Base-by-base conservation (phyloP, 2,329 filamentous ascomycete genomes). In the Periconia digitata region DNA sequence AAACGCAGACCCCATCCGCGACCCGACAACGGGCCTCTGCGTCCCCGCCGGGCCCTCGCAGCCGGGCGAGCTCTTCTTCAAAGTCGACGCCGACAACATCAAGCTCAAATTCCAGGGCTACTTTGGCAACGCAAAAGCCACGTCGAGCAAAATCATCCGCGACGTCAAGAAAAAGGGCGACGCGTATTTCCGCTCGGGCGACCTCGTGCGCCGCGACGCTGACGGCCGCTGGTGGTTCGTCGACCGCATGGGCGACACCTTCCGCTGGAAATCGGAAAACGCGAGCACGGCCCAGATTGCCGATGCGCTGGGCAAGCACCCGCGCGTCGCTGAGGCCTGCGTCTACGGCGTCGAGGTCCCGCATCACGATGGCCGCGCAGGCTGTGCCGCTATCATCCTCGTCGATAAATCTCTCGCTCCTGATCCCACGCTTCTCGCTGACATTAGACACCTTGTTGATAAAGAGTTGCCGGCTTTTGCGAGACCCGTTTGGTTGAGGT, bases 31-130 rank as follows among this genome's bases (percentile, higher is more conserved):
- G 0, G 85, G 86, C 0, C 85, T 89, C 42, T 87, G 82, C 1
- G 70, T 73, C 18, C 77, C 85, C n/a, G 76, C 79, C 35, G 71
- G 81, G 0, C 85, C 84, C 60, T 80, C 83, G 13, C 76, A 83
- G 32, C 85, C 87, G 1, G 88, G 88, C 12, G 88, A 92, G 70
- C 83, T 92, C 3, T 71, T 92, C n/a, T 66, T 58, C 44, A 63
- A 62, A 15, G 59, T 71, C 16, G 67, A 71, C 24, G 51, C 67
- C 1, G 36, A 40, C 6, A 57, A 70, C 43, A 82, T 89, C 7
- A 71, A 75, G 0, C 17, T 43, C n/a, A 62, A 59, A 29, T 71
- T 87, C 66, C 78, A 81, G 20, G 87, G 88, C 3, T 92, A 91
- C 67, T 86, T 82, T 67, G 80, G 62, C 27, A 72, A 73, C 47